These are phyloP conservation scores for Aureobasidium sp. DNA, from an alignment of 2,329 filamentous ascomycete genomes.

Conservation along the genomic window DNA sequence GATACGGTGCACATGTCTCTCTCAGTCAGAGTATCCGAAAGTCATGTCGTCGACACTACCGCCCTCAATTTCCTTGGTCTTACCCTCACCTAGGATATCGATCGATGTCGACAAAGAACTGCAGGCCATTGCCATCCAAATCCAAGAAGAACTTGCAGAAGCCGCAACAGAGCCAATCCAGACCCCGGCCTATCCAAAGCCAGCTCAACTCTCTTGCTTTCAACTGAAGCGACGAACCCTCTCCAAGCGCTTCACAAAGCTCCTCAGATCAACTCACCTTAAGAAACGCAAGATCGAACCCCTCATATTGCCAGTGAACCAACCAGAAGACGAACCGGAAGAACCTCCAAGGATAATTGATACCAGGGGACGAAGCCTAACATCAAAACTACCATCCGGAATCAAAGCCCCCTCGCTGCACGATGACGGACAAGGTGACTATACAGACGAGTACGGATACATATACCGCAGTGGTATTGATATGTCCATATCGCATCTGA, in stretches of 20 bases:
- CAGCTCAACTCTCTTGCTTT: neutral
- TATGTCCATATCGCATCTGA: neutral
- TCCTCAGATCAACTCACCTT: neutral
- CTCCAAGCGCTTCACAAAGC: neutral
- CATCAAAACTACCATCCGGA: neutral
- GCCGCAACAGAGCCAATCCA: no score
- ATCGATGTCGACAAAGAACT: no score
- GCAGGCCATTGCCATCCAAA: no score
- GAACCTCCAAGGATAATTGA: neutral
- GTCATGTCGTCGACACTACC: no score
- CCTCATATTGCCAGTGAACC: neutral
- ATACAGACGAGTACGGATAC: neutral
- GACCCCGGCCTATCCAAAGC: neutral
- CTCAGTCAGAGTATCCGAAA: no score
- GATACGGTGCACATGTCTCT: neutral
- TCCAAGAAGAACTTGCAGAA: no score
- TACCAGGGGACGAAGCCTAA: neutral
- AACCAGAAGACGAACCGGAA: neutral
- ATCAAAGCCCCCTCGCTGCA: neutral
- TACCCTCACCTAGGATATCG: no score
- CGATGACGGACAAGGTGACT: neutral
- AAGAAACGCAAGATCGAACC: neutral
- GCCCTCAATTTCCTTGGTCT: no score
- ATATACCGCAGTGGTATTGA: neutral
- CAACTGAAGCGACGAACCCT: neutral